phyloP scores from a whole-genome alignment of 305 asterid species.

The Coffea humblotiana region DNA sequence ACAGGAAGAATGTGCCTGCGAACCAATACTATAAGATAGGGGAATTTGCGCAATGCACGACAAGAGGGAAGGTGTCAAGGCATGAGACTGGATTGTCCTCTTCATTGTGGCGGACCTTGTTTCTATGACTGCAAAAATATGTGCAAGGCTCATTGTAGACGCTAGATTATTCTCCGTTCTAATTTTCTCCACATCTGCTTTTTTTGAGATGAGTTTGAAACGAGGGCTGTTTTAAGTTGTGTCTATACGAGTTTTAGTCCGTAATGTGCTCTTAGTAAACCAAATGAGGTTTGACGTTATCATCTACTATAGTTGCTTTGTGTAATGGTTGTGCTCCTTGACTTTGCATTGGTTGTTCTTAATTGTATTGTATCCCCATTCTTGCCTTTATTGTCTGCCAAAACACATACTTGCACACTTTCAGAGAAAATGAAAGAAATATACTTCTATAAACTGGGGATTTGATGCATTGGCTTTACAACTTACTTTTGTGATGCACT shows the following conservation, averaged over 20 bases:
- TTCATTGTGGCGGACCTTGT: constrained; percentile 84
- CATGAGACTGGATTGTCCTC: constrained; percentile 72
- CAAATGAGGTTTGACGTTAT: background rate
- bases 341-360: background rate
- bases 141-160: constrained; percentile 87
- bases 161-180: background rate
- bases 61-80: constrained; percentile 63
- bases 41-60: constrained; percentile 71
- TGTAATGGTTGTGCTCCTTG: background rate
- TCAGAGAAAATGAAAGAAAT: background rate
- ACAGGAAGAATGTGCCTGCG: constrained; percentile 21
- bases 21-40: constrained; percentile 47
- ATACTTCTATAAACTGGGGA: too few species aligned
- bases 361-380: background rate
- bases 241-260: background rate
- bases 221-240: too few species aligned
- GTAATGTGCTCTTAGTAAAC: background rate
- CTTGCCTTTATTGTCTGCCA: background rate
- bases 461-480: background rate
- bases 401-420: background rate
- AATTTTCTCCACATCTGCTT: background rate
- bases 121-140: constrained; percentile 62
- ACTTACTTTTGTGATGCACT: too few species aligned
- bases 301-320: background rate
- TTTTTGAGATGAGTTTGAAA: background rate